Percentiles rank a stretch among this genome's conserved stretches.
These are phyloP conservation scores for Apocynum venetum DNA, from an alignment of 257 asterid species.

Conservation along the genomic window DNA sequence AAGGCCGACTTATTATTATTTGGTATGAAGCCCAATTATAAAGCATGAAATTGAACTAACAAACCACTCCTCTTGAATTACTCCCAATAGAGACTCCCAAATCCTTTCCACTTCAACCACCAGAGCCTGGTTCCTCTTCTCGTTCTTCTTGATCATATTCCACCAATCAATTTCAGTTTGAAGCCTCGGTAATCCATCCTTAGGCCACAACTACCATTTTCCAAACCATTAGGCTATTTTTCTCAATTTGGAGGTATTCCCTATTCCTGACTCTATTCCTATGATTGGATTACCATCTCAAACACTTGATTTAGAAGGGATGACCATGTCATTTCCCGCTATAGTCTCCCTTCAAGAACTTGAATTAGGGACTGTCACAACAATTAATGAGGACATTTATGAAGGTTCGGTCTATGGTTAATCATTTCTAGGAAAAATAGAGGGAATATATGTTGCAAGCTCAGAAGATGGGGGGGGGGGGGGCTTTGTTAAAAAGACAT, in stretches of 20 bases:
- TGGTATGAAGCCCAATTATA: neutral
- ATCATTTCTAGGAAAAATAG: slow-evolving; percentile 55
- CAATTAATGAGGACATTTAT: slow-evolving; percentile 58
- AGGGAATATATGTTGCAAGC: slow-evolving; percentile 70
- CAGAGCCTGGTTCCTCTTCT: slow-evolving; percentile 14
- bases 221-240: slow-evolving; percentile 30
- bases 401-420: slow-evolving; percentile 46
- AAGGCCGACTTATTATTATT: neutral
- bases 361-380: slow-evolving; percentile 51
- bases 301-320: slow-evolving; percentile 25
- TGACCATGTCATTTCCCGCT: slow-evolving; percentile 27
- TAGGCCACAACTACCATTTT: slow-evolving; percentile 24
- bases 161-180: slow-evolving; percentile 25
- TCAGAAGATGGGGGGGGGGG: slow-evolving; percentile 73
- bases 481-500: no score
- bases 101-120: neutral
- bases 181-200: slow-evolving; percentile 15
- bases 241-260: slow-evolving; percentile 26
- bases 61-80: neutral
- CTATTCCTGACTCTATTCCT: neutral
- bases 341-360: slow-evolving; percentile 32
- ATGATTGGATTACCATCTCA: slow-evolving; percentile 11
- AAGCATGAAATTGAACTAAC: neutral
- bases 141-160: slow-evolving; percentile 15
- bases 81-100: slow-evolving; percentile 9